A percentile compares a stretch with the other conserved stretches of the same genome.
Evolutionary conservation across 257 asterid genomes (phyloP).

Genomic region (Thymus quinquecostatus): DNA sequence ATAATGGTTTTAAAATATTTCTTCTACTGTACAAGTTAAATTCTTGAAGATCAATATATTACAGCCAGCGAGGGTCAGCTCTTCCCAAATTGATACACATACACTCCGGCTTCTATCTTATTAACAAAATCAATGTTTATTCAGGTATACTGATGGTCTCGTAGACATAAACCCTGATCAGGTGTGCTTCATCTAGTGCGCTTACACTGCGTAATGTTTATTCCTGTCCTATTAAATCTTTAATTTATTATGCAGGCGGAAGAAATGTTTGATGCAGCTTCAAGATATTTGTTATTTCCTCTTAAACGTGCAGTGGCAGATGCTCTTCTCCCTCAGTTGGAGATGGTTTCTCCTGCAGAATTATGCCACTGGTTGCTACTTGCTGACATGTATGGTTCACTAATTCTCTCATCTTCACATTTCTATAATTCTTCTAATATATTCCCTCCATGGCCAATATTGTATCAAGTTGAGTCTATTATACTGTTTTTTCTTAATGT

Average conservation of each 20-base stretch:
- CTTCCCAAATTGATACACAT: constrained; percentile 22
- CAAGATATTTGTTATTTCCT: constrained; percentile 91
- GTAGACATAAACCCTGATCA: constrained; percentile 70
- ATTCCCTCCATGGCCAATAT: too few species aligned
- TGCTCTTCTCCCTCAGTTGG: constrained; percentile 78
- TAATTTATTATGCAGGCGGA: constrained; percentile 61
- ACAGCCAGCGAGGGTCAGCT: neutral
- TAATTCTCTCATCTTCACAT: constrained; percentile 4
- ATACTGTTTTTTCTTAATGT: neutral
- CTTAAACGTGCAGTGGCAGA: constrained; percentile 98
- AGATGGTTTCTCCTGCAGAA: constrained; percentile 82
- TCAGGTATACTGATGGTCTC: constrained; percentile 89
- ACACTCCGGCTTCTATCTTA: constrained; percentile 17
- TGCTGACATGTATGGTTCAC: constrained; percentile 77
- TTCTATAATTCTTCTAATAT: constrained; percentile 24
- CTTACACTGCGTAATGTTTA: constrained; percentile 17
- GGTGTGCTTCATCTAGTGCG: constrained; percentile 50
- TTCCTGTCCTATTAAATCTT: constrained; percentile 25
- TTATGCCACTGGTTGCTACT: constrained; percentile 87
- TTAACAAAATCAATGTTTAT: constrained; percentile 28
- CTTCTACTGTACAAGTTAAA: neutral
- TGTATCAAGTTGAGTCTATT: too few species aligned
- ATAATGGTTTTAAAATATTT: neutral
- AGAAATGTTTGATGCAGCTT: constrained; percentile 93
- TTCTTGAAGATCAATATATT: neutral